Evolutionary conservation across 2,329 filamentous ascomycete species (phyloP), one percentile per base, ranked within the genome.

Genomic region (Talaromyces albobiverticillius): DNA sequence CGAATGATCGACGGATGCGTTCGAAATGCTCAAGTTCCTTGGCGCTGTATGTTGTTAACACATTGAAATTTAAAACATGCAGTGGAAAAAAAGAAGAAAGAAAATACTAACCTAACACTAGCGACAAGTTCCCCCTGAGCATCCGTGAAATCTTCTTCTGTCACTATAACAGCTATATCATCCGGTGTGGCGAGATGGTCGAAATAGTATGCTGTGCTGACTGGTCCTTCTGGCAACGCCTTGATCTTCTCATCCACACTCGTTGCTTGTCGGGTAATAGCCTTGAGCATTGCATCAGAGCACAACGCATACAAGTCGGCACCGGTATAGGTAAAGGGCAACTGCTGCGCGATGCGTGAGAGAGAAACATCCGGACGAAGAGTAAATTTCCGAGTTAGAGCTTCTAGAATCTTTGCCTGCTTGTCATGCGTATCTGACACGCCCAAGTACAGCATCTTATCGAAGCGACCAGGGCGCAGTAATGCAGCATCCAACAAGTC

Each of bases 211-310:
- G 92, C 93, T 1, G 93, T 95, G 1, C 88, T 89, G 59, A 96
- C 82, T 4, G 80, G 76, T 20, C 70, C 77, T 50, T 68, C 64
- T 41, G 78, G 74, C 46, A 95, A 78, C 4, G 80, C 78, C 20
- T 82, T 81, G 61, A 99, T 88, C 71, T 94, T 94, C 48, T 83
- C 79, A 68, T 99, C 94, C 2, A 97, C 92, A 2, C 83, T 79
- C 1, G 84, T 82, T 2, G 94, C 91, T 67, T 95, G 90, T 4
- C 94, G 85, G 2, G 94, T 99, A 55, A 99, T 93, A 18, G 94
- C 94, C 71, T 99, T 97, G 62, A 99, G 87, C 94, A 99, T 99
- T 49, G 94, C 91, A 71, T 99, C 94, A 41, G 91, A 96, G 76
- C 93, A 97, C 18, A 99, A 81, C 1, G 94, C 94, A 72, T 99